Base-by-base conservation (phyloP, 495 filamentous ascomycete genomes). In the Tuber microsphaerosporum region DNA sequence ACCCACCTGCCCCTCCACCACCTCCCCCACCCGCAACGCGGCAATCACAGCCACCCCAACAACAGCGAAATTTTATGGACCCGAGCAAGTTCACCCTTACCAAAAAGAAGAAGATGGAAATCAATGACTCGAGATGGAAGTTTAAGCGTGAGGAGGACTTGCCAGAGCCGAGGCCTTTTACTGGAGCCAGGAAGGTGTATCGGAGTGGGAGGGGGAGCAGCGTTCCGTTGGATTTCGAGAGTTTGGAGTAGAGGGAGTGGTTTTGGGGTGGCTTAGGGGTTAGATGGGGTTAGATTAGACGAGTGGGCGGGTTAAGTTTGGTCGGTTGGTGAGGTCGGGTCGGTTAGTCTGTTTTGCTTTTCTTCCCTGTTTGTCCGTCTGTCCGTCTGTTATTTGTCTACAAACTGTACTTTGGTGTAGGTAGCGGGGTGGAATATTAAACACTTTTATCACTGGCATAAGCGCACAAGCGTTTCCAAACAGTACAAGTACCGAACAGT, bases 201-300 rank as follows among this genome's bases (percentile, higher is more conserved):
- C 87, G 94, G 61, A 95, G 94, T 41, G 95, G 95, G 14, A 88
- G 94, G 82, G 94, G 93, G 37, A 97, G 93, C 84, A 97, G 92
- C 86, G 93, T 99, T 61, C 95, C 95, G 61, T 87, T 98, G 81
- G 92, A 99, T 86, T 84, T 99, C 82, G 71, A 61, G 46, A 26
- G 72, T 9, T 74, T 82, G 56, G 81, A 82, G 42, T 82, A 75
- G 51, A 56, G 74, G 2, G 22, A 3, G 9, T 6, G 7, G 16
- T 43, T n/a, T 43, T 51, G n/a, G 68, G 45, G 39, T 37, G 34
- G 70, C 17, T 34, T 65, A 65, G 56, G 56, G 56, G 14, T 65
- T 65, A 10, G 12, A 12, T 17, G 10, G n/a, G 56, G n/a, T n/a
- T 65, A 65, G 56, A 65, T 65, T 65, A 17, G 45, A 12, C 3